Evolutionary conservation across 371 early-diverging fungal genomes (phyloP).

Genomic region (Mucor sp.): DNA sequence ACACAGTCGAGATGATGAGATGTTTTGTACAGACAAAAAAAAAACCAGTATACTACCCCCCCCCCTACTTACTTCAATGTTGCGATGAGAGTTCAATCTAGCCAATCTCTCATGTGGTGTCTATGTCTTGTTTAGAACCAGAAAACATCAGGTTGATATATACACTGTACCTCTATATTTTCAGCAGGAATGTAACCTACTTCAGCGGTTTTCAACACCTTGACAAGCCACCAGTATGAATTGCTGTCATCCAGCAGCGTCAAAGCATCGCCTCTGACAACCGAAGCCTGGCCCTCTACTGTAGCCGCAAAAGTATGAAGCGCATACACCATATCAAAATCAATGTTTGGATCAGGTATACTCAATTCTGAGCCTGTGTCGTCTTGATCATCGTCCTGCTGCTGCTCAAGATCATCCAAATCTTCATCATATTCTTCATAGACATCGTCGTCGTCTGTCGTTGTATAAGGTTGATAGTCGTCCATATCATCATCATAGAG

Average conservation of each 20-base stretch:
- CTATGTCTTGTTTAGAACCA: conserved; percentile 27
- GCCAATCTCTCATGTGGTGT: conserved; percentile 92
- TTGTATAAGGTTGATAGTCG: conserved; percentile 31
- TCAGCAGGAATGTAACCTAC: conserved; percentile 98
- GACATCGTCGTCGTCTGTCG: conserved; percentile 22
- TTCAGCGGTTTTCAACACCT: conserved; percentile 83
- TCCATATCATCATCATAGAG: conserved; percentile 51
- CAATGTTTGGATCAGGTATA: conserved; percentile 74
- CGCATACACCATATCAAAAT: conserved; percentile 86
- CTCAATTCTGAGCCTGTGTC: conserved; percentile 58
- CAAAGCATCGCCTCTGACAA: conserved; percentile 86
- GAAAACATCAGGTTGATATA: no score
- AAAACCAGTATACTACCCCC: neutral
- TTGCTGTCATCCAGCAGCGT: conserved; percentile 94
- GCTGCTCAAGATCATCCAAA: conserved; percentile 43
- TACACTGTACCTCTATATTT: conserved; percentile 93
- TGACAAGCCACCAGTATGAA: conserved; percentile 98
- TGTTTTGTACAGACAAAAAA: neutral
- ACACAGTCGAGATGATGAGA: neutral
- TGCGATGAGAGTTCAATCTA: conserved; percentile 86
- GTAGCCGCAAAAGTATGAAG: conserved; percentile 94
- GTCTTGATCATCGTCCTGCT: conserved; percentile 49
- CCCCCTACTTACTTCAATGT: conserved; percentile 58
- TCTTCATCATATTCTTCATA: conserved; percentile 45
- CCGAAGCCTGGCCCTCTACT: conserved; percentile 94